phyloP scores from a whole-genome alignment of 2,329 filamentous ascomycete genomes.

The Calonectria ilicicola region DNA sequence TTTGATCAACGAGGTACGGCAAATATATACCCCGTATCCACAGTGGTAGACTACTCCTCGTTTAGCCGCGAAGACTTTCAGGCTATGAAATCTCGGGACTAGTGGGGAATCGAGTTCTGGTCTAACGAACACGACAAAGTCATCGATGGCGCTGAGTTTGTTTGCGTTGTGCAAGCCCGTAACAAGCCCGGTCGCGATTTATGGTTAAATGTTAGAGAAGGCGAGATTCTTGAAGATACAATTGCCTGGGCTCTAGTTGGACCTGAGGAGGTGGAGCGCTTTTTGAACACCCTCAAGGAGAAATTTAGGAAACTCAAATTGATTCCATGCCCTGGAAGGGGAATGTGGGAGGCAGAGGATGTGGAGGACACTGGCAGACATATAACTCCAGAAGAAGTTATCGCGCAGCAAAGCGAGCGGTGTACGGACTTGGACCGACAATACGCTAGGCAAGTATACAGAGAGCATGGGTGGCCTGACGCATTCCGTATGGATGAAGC shows the following conservation, averaged over 20 bases:
- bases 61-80: conserved; percentile 23
- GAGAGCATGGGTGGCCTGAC: conserved; percentile 48
- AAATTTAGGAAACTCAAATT: conserved; percentile 36
- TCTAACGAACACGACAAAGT: conserved; percentile 11
- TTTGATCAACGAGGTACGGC: conserved; percentile 8
- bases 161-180: conserved; percentile 21
- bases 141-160: conserved; percentile 16
- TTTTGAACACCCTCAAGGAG: conserved; percentile 42
- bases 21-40: conserved; percentile 25
- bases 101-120: conserved; percentile 23
- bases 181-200: conserved; percentile 10
- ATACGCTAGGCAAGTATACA: conserved; percentile 42
- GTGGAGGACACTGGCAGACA: conserved; percentile 13
- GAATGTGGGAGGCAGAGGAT: conserved; percentile 7
- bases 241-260: background rate
- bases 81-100: background rate
- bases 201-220: conserved; percentile 26
- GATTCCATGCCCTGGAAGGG: conserved; percentile 29
- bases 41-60: conserved; percentile 23
- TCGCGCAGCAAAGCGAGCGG: conserved; percentile 13
- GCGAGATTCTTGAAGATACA: conserved; percentile 21
- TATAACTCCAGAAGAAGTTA: conserved; percentile 34
- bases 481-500: conserved; percentile 45
- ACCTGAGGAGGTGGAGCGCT: conserved; percentile 24
- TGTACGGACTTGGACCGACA: conserved; percentile 30